phyloP scores from a whole-genome alignment of 768 basidiomycete species.

The Lentinula sp. region DNA sequence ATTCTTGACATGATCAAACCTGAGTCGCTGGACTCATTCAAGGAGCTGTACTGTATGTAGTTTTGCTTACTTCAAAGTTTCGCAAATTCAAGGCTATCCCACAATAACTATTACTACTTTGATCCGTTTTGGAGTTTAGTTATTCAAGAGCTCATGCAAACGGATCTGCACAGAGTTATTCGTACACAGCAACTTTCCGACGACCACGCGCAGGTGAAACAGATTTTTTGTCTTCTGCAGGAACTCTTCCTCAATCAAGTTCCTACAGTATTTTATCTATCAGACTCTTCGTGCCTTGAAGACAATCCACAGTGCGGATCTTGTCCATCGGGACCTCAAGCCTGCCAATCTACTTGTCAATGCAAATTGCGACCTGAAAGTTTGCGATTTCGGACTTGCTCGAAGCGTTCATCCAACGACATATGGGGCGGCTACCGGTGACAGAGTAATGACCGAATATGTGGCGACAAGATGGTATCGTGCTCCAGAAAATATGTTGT shows the following conservation, averaged over 20 bases:
- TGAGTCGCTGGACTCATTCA: slow-evolving; percentile 65
- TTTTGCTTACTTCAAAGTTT: too few species aligned
- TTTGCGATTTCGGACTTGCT: slow-evolving; percentile 86
- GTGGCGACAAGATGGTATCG: slow-evolving; percentile 59
- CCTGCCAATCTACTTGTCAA: slow-evolving; percentile 87
- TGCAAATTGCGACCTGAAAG: slow-evolving; percentile 85
- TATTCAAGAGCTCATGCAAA: slow-evolving; percentile 87
- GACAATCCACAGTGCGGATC: slow-evolving; percentile 82
- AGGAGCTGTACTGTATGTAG: slow-evolving; percentile 71
- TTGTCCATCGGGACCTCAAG: slow-evolving; percentile 74
- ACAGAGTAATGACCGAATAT: slow-evolving; percentile 74
- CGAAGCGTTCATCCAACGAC: slow-evolving; percentile 51
- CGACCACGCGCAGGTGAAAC: slow-evolving; percentile 55
- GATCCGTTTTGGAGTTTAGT: slow-evolving; percentile 30
- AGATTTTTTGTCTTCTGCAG: background rate
- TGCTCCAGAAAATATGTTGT: slow-evolving; percentile 76
- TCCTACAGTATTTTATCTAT: slow-evolving; percentile 62
- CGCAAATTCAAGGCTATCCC: too few species aligned
- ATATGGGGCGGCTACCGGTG: slow-evolving; percentile 49
- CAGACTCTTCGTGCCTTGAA: slow-evolving; percentile 85
- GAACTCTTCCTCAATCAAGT: background rate
- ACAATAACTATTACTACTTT: too few species aligned
- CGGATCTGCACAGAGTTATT: slow-evolving; percentile 87
- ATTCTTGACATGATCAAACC: slow-evolving; percentile 90
- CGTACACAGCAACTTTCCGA: slow-evolving; percentile 86